Evolutionary conservation across 768 basidiomycete genomes (phyloP).

Genomic region (Scleroderma bovista): DNA sequence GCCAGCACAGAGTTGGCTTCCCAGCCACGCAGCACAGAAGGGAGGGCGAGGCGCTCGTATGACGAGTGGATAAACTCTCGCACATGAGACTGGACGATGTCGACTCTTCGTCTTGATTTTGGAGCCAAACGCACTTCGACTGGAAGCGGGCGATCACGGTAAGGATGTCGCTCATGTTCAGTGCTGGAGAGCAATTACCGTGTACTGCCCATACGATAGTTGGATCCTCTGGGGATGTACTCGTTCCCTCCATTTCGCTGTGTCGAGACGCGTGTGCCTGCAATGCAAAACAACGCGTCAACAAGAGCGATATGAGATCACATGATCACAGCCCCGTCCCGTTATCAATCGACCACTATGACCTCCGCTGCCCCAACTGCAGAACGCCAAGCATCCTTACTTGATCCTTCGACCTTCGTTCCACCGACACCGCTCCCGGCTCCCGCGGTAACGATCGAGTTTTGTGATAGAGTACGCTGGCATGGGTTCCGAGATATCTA

Average conservation of each 20-base stretch:
- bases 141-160: conserved; percentile 22
- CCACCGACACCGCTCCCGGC: conserved; percentile 42
- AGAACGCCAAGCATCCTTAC: conserved; percentile 11
- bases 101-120: conserved; percentile 66
- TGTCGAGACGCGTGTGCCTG: conserved; percentile 13
- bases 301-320: conserved; percentile 29
- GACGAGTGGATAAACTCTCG: conserved; percentile 49
- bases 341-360: conserved; percentile 14
- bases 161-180: too few species aligned
- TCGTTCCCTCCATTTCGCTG: conserved; percentile 1
- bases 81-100: conserved; percentile 65
- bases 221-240: neutral
- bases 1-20: conserved; percentile 65
- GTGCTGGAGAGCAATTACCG: too few species aligned
- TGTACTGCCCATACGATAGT: conserved; percentile 58
- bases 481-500: neutral
- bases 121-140: conserved; percentile 81
- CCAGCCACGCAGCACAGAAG: conserved; percentile 75
- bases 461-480: conserved; percentile 76
- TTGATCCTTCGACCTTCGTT: conserved; percentile 51
- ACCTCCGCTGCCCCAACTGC: too few species aligned
- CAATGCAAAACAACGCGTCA: conserved; percentile 46
- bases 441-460: conserved; percentile 79
- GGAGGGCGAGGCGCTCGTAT: conserved; percentile 61
- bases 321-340: conserved; percentile 19